phyloP scores from a whole-genome alignment of 257 asterid species.

The Penstemon barbatus region DNA sequence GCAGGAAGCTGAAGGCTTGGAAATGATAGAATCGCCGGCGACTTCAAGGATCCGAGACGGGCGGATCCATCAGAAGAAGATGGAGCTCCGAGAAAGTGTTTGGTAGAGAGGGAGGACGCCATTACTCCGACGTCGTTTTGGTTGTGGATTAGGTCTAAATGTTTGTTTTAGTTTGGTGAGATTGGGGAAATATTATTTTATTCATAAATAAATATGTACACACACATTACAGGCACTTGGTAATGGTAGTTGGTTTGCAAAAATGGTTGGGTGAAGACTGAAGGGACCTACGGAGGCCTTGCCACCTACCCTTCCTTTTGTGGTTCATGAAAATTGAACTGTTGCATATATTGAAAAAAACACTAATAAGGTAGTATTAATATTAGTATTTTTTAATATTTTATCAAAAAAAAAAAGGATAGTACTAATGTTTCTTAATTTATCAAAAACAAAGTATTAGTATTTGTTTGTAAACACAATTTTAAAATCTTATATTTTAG shows the following conservation, averaged over 20 bases:
- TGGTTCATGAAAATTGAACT: too few relatives aligned
- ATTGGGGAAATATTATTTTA: neutral
- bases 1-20: conserved; percentile 48
- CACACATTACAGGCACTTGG: neutral
- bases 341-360: too few relatives aligned
- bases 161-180: conserved; percentile 3
- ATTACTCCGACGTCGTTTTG: conserved; percentile 33
- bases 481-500: too few relatives aligned
- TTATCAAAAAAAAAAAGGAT: too few relatives aligned
- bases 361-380: too few relatives aligned
- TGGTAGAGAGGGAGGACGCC: conserved; percentile 69
- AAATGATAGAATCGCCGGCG: conserved; percentile 40
- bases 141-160: neutral
- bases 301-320: neutral
- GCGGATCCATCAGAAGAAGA: conserved; percentile 49
- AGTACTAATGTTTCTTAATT: too few relatives aligned
- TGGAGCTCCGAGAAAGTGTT: conserved; percentile 63
- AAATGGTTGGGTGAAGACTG: conserved; percentile 24
- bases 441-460: too few relatives aligned
- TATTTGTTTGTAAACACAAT: too few relatives aligned
- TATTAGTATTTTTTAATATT: too few relatives aligned
- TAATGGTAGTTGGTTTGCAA: conserved; percentile 30
- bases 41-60: conserved; percentile 59
- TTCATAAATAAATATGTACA: neutral
- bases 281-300: neutral